A percentile compares a stretch with the other conserved stretches of the same genome.
phyloP scores from a whole-genome alignment of 352 stramenopile genomes.

The Pilasporangium apinafurcum region DNA sequence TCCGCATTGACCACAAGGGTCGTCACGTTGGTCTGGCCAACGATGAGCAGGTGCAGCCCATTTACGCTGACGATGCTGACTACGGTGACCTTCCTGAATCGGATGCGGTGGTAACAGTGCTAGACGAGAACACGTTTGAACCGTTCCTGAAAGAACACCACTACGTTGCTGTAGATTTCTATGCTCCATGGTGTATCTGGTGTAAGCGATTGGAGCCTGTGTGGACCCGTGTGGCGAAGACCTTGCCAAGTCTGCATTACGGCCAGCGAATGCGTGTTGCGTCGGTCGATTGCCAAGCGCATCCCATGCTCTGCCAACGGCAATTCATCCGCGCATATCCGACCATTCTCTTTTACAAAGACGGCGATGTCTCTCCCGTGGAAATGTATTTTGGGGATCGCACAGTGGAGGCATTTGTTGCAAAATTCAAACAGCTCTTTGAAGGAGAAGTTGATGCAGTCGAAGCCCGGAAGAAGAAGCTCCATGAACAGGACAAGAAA shows the following conservation, averaged over 20 bases:
- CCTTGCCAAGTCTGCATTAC: conserved; percentile 77
- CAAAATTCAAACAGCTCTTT: conserved; percentile 89
- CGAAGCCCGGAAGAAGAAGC: conserved; percentile 88
- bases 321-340: conserved; percentile 96
- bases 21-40: conserved; percentile 83
- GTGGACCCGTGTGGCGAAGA: conserved; percentile 94
- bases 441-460: conserved; percentile 63
- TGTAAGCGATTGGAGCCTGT: conserved; percentile 95
- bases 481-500: conserved; percentile 93
- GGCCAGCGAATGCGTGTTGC: conserved; percentile 76
- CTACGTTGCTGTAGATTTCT: conserved; percentile 96
- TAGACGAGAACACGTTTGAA: conserved; percentile 88
- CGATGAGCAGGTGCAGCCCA: conserved; percentile 79
- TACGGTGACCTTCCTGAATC: conserved; percentile 74
- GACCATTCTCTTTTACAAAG: conserved; percentile 95
- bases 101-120: conserved; percentile 65
- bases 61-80: conserved; percentile 51
- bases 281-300: conserved; percentile 92
- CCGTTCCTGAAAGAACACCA: conserved; percentile 90
- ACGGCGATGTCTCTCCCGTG: conserved; percentile 85
- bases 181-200: conserved; percentile 96
- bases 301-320: conserved; percentile 91
- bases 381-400: conserved; percentile 95
- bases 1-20: conserved; percentile 80
- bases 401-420: conserved; percentile 86